Conservation (phyloP, 768 basidiomycete genomes). For the Multifurca ochricompacta region DNA sequence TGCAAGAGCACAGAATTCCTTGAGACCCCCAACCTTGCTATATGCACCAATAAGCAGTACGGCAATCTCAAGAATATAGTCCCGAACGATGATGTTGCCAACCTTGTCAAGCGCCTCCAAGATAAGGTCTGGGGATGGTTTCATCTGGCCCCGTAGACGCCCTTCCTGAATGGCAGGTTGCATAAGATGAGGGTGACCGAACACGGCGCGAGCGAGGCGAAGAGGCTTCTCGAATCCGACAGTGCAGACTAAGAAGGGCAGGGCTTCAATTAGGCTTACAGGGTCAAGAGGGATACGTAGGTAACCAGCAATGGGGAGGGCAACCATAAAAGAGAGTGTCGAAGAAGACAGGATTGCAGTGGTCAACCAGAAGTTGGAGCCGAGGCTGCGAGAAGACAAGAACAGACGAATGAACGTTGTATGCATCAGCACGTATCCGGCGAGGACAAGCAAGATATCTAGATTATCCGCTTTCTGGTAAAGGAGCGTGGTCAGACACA, state of each 20-base stretch:
- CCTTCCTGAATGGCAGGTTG: conserved; percentile 27
- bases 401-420: conserved; percentile 88
- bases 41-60: conserved; percentile 84
- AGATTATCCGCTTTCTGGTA: conserved; percentile 84
- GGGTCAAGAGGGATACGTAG: conserved; percentile 87
- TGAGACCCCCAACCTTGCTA: conserved; percentile 78
- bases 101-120: conserved; percentile 73
- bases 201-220: conserved; percentile 82
- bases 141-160: conserved; percentile 38
- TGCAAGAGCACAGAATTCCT: conserved; percentile 92
- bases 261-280: conserved; percentile 86
- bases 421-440: conserved; percentile 95
- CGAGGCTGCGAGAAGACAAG: conserved; percentile 78
- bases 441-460: conserved; percentile 89
- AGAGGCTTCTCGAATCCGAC: conserved; percentile 98
- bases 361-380: conserved; percentile 64
- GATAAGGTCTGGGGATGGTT: conserved; percentile 77
- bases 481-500: background rate
- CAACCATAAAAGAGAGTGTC: conserved; percentile 75
- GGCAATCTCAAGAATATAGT: conserved; percentile 88
- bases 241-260: conserved; percentile 96
- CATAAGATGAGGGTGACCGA: conserved; percentile 61
- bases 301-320: conserved; percentile 68
- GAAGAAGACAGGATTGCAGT: conserved; percentile 75
- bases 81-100: conserved; percentile 80